phyloP scores from a whole-genome alignment of 805 yeast genomes.

The Torulaspora franciscae region DNA sequence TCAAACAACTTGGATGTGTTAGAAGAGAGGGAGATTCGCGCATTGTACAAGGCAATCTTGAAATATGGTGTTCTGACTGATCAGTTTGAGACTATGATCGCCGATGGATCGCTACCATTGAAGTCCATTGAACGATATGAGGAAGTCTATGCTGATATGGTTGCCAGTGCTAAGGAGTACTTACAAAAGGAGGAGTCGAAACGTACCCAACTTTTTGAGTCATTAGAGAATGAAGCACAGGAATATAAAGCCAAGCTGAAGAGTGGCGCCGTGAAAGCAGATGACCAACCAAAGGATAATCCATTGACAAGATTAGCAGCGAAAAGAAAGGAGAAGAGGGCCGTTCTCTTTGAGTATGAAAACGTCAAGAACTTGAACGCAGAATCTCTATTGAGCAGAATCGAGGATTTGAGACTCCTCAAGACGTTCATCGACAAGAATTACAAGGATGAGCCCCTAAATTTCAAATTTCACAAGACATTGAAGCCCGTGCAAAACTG shows the following conservation, averaged over 20 bases:
- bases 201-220: conserved; percentile 50
- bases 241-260: conserved; percentile 48
- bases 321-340: conserved; percentile 80
- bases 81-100: conserved; percentile 78
- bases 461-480: conserved; percentile 53
- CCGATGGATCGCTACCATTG: conserved; percentile 83
- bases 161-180: conserved; percentile 54
- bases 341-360: conserved; percentile 80
- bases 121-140: conserved; percentile 76
- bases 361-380: conserved; percentile 90
- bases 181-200: conserved; percentile 62
- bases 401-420: conserved; percentile 72
- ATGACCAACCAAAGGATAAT: conserved; percentile 37
- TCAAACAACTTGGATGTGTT: conserved; percentile 50
- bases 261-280: conserved; percentile 33
- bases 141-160: conserved; percentile 69
- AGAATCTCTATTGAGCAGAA: conserved; percentile 75
- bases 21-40: conserved; percentile 82
- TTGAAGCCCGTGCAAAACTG: conserved; percentile 87
- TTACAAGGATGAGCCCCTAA: conserved; percentile 49
- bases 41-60: conserved; percentile 75
- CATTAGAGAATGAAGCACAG: conserved; percentile 54
- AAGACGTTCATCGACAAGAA: conserved; percentile 49
- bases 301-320: conserved; percentile 52
- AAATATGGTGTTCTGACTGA: conserved; percentile 73